Evolutionary conservation across 371 early-diverging fungal species (phyloP), one percentile per base, ranked within the genome.

Genomic region (Mucor sp.): DNA sequence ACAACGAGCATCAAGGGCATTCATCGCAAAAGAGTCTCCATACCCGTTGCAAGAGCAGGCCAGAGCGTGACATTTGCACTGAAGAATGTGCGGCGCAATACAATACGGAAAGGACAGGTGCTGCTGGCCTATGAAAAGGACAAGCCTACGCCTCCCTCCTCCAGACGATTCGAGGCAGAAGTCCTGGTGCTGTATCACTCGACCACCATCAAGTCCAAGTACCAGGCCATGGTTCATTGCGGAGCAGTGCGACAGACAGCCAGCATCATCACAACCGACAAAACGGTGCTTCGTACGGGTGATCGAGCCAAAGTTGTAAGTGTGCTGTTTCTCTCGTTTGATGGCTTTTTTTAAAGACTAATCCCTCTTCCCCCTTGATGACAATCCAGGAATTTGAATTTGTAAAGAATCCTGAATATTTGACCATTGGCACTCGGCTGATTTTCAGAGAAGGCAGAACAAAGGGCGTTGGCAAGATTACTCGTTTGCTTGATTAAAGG

Each of bases 161-260:
- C 89, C 14, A 78, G 82, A 66, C 86, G 85, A 65, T 96, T 95
- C 72, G 97, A 96, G 72, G 97, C 97, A 30, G 97, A 97, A 78
- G 85, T 95, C 11, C 77, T 94, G 47, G 90, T 97, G 0, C 80
- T 97, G 37, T 95, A 94, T 74, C 96, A 96, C 74, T 91, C 92
- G 23, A 95, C 97, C 0, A 97, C 96, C 3, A 97, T 97, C 57
- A 87, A 88, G 35, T 80, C 85, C 56, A 90, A 90, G 64, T 97
- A 97, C 75, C 97, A 97, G 76, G 95, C 97, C 3, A 96, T 97
- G 95, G 77, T 97, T 41, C 96, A 97, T 71, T 95, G 94, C 65
- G 95, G 96, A 0, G 86, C 93, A 17, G 94, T 97, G 0, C 82
- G 96, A 8, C 96, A 97, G 76, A 94, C 97, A 0, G 97, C 94